A percentile compares a stretch with the other conserved stretches of the same genome.
These are phyloP conservation scores for Salvia splendens DNA, from an alignment of 257 asterid species.

Conservation along the genomic window DNA sequence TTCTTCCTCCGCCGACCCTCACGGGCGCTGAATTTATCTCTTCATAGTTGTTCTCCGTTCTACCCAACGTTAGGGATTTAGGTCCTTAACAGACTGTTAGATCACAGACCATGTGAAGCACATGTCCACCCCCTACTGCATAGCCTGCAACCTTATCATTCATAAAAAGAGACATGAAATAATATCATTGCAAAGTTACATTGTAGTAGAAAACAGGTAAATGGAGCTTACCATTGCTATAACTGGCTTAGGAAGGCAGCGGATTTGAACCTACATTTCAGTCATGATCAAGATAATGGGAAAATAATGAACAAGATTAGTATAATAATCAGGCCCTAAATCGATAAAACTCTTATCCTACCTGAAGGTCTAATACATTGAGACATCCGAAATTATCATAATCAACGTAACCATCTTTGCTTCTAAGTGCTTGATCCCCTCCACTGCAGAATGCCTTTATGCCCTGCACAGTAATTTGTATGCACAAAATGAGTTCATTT, in stretches of 20 bases:
- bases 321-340: neutral
- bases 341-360: constrained; percentile 6
- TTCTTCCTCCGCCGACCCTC: too few species aligned
- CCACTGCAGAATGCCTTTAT: constrained; percentile 88
- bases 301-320: neutral
- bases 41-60: too few species aligned
- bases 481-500: neutral
- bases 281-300: neutral
- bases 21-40: too few species aligned
- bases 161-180: constrained; percentile 10
- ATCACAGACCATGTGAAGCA: constrained; percentile 95
- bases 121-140: constrained; percentile 97
- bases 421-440: constrained; percentile 88
- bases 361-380: constrained; percentile 92
- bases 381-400: constrained; percentile 84
- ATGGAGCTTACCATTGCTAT: constrained; percentile 72
- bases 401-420: constrained; percentile 82
- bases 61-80: too few species aligned
- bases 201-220: neutral
- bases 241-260: constrained; percentile 95
- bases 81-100: too few species aligned
- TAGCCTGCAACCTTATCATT: constrained; percentile 87
- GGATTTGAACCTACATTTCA: constrained; percentile 78
- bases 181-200: neutral
- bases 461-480: constrained; percentile 50